A percentile compares a stretch with the other conserved stretches of the same genome.
Evolutionary conservation across 1,284 basidiomycete genomes (phyloP).

Genomic region (Marasmius sp.): DNA sequence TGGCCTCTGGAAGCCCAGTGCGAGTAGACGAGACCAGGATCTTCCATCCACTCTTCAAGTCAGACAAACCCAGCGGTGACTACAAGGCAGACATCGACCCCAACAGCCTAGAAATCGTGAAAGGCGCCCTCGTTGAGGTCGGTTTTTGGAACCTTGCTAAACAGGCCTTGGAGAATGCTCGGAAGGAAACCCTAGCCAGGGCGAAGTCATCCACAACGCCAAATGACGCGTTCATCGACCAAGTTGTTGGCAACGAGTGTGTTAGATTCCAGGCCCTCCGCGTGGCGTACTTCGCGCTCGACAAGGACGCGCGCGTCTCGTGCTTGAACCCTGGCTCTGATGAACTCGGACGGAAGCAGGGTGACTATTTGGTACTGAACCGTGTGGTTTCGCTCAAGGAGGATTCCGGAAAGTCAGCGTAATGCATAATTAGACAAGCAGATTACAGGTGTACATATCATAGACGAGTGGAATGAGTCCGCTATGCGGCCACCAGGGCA

Average conservation of each 20-base stretch:
- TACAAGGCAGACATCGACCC: constrained; percentile 81
- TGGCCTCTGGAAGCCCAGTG: constrained; percentile 78
- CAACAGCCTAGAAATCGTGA: constrained; percentile 76
- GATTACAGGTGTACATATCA: neutral
- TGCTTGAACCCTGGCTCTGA: constrained; percentile 58
- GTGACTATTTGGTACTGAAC: constrained; percentile 87
- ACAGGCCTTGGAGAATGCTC: constrained; percentile 64
- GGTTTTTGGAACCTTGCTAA: constrained; percentile 89
- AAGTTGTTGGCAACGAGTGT: constrained; percentile 90
- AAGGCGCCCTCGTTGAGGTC: constrained; percentile 83
- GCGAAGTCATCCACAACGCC: constrained; percentile 69
- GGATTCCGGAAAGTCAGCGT: constrained; percentile 79
- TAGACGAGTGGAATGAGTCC: neutral
- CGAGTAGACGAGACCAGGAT: constrained; percentile 87
- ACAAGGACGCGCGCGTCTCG: constrained; percentile 77
- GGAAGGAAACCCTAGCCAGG: constrained; percentile 63
- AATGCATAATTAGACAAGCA: neutral
- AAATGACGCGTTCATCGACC: constrained; percentile 66
- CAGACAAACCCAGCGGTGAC: constrained; percentile 86
- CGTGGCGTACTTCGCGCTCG: constrained; percentile 93
- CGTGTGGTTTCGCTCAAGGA: constrained; percentile 95
- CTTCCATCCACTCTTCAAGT: constrained; percentile 94
- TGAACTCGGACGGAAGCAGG: constrained; percentile 49
- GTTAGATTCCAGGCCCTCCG: constrained; percentile 97
- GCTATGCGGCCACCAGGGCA: constrained; percentile 75